Evolutionary conservation across 176 grass and related monocot species (phyloP), one percentile per base, ranked within the genome.

Genomic region (Avena eriantha): DNA sequence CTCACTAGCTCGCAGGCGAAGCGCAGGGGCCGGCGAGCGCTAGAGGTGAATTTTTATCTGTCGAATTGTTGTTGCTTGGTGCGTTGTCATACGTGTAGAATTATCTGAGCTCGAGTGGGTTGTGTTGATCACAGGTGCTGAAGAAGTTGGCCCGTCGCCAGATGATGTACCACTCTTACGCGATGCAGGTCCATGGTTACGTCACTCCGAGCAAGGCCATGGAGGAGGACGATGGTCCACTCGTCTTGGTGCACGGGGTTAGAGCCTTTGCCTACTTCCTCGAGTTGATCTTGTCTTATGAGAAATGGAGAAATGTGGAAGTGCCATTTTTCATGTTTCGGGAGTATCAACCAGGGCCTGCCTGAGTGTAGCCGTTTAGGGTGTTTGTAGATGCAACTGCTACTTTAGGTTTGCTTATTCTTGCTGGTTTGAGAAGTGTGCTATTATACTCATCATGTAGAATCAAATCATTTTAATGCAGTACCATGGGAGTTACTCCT

Each of bases 121-220:
- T 74, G 29, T 77, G 66, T 61, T 61, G 46, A 61, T 80, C 85
- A 80, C 86, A 98, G 96, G 96, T 98, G 66, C 69, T 98, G 13
- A 93, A 95, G 90, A 98, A 90, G 76, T 88, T 98, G 81, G 88
- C 93, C 83, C 91, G 82, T 71, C 93, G 88, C 21, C 88, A 94
- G 84, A 72, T 96, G 86, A 98, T 98, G 96, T 98, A 98, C 83
- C 75, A 96, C 53, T 94, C 91, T n/a, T 98, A 94, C 82, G 88
- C 96, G 56, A 93, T 96, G 84, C 93, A 98, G 90, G 96, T 98
- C 39, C 92, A 98, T 85, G 93, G 96, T 43, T 96, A 94, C 80
- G 89, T 98, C 21, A 78, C 79, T 61, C 70, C 89, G 3, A 80
- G 74, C 56, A 81, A 77, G 43, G 70, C 72, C n/a, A 57, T 50